Evolutionary conservation across 306 rosid genomes (phyloP).

Genomic region (Casuarina equisetifolia): DNA sequence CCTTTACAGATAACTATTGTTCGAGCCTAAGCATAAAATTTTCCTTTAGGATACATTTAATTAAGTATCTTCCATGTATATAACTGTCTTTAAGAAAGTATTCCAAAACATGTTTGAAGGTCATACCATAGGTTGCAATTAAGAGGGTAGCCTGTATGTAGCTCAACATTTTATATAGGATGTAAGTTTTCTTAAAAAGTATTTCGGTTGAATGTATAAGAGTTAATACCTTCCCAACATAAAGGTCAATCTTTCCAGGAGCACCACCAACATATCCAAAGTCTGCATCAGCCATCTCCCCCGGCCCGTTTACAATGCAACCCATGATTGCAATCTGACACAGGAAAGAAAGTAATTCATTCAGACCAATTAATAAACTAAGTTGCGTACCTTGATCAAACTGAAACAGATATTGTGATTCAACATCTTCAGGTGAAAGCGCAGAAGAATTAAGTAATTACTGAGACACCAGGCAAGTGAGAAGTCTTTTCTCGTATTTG

Average conservation of each 20-base stretch:
- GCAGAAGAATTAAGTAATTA: constrained; percentile 33
- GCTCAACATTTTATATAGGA: neutral
- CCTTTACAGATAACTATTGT: neutral
- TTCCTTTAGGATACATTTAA: neutral
- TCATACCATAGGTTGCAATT: neutral
- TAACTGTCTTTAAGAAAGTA: neutral
- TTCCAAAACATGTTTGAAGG: neutral
- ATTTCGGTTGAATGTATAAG: neutral
- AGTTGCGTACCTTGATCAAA: neutral
- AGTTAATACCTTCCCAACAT: constrained; percentile 83
- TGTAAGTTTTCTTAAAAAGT: neutral
- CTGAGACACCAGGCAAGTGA: constrained; percentile 96
- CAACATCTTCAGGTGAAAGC: constrained; percentile 10
- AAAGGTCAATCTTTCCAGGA: constrained; percentile 97
- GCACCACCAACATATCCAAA: constrained; percentile 97
- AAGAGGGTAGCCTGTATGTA: neutral
- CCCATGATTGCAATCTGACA: constrained; percentile 98
- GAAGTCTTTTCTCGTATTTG: constrained; percentile 89
- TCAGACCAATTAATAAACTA: neutral
- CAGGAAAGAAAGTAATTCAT: constrained; percentile 5
- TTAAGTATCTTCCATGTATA: neutral
- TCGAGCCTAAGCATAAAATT: neutral
- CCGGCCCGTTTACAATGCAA: constrained; percentile 98
- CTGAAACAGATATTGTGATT: neutral
- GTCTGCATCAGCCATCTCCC: constrained; percentile 99